Evolutionary conservation across 257 asterid genomes (phyloP).

Genomic region (Leonotis leonurus): DNA sequence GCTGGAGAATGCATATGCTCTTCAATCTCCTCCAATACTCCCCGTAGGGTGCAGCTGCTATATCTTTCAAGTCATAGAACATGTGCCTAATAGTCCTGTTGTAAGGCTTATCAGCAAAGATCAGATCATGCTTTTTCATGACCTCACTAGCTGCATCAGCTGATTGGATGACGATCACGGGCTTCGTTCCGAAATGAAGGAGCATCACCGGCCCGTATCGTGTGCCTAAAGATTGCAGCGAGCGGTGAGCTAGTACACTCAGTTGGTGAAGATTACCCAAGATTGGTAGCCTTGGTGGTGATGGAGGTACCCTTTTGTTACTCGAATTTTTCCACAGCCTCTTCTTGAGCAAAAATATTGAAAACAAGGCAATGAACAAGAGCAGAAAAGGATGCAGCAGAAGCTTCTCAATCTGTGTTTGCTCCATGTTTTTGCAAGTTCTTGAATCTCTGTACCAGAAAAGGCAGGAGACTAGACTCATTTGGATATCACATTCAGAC

Average conservation of each 20-base stretch:
- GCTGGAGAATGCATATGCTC: conserved; percentile 37
- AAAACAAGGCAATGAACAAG: neutral
- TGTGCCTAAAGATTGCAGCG: conserved; percentile 25
- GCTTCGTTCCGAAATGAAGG: conserved; percentile 9
- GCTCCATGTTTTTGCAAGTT: neutral
- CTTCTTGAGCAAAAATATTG: neutral
- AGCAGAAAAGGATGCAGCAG: neutral
- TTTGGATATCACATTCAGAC: neutral
- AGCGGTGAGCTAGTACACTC: conserved; percentile 27
- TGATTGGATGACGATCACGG: neutral
- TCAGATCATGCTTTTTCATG: conserved; percentile 28
- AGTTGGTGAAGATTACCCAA: conserved; percentile 30
- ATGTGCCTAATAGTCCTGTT: neutral
- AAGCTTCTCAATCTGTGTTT: neutral
- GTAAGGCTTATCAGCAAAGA: conserved; percentile 26
- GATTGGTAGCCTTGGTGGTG: neutral
- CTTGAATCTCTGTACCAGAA: neutral
- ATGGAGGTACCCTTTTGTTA: neutral
- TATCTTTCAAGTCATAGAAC: neutral
- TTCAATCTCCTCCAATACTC: conserved; percentile 42
- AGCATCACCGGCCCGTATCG: conserved; percentile 33
- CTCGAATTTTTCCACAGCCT: neutral
- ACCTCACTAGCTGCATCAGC: conserved; percentile 15
- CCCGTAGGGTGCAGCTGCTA: conserved; percentile 26
- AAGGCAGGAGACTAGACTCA: no score